Conservation (phyloP, 495 filamentous ascomycete genomes). For the Lasiosphaeris hirsuta region DNA sequence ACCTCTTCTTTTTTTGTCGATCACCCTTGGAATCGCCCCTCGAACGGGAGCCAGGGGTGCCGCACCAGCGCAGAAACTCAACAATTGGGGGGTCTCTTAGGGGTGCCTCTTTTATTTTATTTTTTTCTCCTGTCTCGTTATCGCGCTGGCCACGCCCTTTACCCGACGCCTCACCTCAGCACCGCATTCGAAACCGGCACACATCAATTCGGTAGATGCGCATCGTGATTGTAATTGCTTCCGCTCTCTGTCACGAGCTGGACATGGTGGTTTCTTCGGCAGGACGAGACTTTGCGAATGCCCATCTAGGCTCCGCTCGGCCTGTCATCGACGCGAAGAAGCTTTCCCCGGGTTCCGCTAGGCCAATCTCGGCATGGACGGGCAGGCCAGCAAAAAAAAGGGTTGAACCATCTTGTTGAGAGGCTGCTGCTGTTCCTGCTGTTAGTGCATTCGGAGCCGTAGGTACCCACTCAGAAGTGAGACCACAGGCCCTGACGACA, state of each 20-base stretch:
- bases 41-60: slow-evolving; percentile 9
- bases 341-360: slow-evolving; percentile 29
- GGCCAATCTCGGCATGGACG: slow-evolving; percentile 17
- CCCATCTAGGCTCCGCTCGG: not conserved
- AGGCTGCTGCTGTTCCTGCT: slow-evolving; percentile 9
- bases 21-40: slow-evolving; percentile 11
- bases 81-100: slow-evolving; percentile 25
- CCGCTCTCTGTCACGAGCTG: no score
- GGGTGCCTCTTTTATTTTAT: not conserved
- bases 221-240: no score
- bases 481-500: no score
- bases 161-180: no score
- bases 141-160: no score
- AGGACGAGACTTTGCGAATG: not conserved
- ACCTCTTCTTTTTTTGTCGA: slow-evolving; percentile 19
- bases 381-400: slow-evolving; percentile 8
- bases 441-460: slow-evolving; percentile 12
- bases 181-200: no score
- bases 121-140: no score
- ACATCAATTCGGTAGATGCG: no score
- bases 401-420: slow-evolving; percentile 33
- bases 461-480: slow-evolving; percentile 4
- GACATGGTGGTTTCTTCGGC: no score
- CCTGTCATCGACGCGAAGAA: slow-evolving; percentile 8
- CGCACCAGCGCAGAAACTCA: slow-evolving; percentile 22